phyloP scores from a whole-genome alignment of 305 asterid genomes.

The Fraxinus baroniana region DNA sequence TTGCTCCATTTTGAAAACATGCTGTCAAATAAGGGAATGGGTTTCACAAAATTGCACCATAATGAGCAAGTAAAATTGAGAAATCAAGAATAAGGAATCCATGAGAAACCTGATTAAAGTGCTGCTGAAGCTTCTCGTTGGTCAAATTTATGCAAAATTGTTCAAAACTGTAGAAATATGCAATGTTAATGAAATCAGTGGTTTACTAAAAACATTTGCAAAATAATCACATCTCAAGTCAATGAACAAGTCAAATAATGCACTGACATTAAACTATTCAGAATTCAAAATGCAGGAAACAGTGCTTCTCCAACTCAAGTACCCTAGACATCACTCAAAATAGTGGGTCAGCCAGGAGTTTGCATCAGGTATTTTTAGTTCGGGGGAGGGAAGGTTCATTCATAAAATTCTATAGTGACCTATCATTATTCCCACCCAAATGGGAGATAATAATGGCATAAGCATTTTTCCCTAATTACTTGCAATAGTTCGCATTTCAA shows the following conservation, averaged over 20 bases:
- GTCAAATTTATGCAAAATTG: slow-evolving; percentile 59
- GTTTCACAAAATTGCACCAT: slow-evolving; percentile 25
- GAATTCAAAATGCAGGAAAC: not conserved
- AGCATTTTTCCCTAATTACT: not conserved
- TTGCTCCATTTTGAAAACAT: slow-evolving; percentile 98
- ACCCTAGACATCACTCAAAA: not conserved
- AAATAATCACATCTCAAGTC: slow-evolving; percentile 6
- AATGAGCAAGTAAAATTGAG: slow-evolving; percentile 6
- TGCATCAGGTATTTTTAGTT: not conserved
- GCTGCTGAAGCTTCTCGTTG: slow-evolving; percentile 64
- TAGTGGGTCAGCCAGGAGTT: not conserved
- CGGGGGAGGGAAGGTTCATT: not conserved
- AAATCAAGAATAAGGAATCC: not conserved
- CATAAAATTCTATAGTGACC: not conserved
- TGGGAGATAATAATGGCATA: not conserved
- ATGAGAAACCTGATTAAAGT: slow-evolving; percentile 80
- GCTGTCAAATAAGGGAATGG: slow-evolving; percentile 52
- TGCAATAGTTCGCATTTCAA: not conserved
- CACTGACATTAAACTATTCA: slow-evolving; percentile 5
- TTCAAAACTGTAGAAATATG: slow-evolving; percentile 45
- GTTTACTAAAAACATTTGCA: slow-evolving; percentile 2
- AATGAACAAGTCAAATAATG: slow-evolving; percentile 18
- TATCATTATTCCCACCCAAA: not conserved
- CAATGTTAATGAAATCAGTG: slow-evolving; percentile 22
- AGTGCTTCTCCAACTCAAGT: not conserved